Evolutionary conservation across 192 early-diverging fungal species (phyloP).

Genomic region (Podila epigama): DNA sequence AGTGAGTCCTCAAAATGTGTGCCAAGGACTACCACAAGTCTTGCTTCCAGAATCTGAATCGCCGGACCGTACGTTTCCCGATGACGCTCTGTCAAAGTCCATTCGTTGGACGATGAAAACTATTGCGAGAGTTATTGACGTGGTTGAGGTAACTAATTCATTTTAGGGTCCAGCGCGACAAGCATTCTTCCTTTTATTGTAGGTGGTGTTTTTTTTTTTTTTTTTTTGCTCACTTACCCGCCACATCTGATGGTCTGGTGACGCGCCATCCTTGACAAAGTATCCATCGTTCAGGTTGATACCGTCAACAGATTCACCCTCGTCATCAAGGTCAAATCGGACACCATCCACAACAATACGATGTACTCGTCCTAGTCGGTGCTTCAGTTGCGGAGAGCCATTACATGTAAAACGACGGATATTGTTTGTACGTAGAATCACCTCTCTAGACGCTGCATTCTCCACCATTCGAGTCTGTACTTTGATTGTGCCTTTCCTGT

Average conservation of each 20-base stretch:
- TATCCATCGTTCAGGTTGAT: not conserved
- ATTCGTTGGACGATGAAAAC: constrained; percentile 8
- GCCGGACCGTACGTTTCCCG: constrained; percentile 73
- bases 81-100: constrained; percentile 56
- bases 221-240: not conserved
- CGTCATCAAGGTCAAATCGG: constrained; percentile 50
- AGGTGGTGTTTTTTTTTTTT: not conserved
- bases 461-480: constrained; percentile 5
- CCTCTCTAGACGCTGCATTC: constrained; percentile 30
- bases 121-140: not conserved
- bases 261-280: constrained; percentile 6
- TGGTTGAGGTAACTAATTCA: too few relatives aligned
- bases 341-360: constrained; percentile 34
- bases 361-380: constrained; percentile 9
- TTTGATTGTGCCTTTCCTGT: constrained; percentile 38
- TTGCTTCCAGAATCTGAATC: constrained; percentile 36
- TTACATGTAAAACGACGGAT: constrained; percentile 63
- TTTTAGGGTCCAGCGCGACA: too few relatives aligned
- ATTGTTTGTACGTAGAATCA: constrained; percentile 68
- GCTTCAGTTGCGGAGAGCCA: constrained; percentile 23
- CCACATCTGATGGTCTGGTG: not conserved
- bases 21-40: constrained; percentile 17
- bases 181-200: too few relatives aligned
- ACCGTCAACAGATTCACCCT: not conserved
- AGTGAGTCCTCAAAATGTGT: constrained; percentile 31